A percentile compares a stretch with the other conserved stretches of the same genome.
Conservation (phyloP, 2,329 filamentous ascomycete species). For the Zelopaecilomyces penicillatus region DNA sequence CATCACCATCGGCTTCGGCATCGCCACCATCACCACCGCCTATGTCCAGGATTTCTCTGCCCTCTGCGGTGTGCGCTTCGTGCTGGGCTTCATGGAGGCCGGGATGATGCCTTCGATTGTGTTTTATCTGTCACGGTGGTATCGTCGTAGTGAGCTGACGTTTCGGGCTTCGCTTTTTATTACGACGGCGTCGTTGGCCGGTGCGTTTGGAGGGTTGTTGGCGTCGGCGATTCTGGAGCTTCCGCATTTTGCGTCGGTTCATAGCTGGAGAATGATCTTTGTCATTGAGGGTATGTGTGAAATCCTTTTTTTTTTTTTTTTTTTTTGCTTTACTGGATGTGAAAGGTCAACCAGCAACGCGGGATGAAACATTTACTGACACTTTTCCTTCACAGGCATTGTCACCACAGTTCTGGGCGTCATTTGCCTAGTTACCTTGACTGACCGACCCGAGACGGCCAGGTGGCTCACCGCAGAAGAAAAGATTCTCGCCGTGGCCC, state of each 20-base stretch:
- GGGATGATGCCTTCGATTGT: constrained; percentile 59
- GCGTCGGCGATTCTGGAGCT: constrained; percentile 54
- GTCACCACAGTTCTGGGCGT: constrained; percentile 44
- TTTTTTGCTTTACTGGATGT: background rate
- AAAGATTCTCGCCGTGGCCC: constrained; percentile 52
- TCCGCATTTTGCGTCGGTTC: constrained; percentile 44
- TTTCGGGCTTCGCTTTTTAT: constrained; percentile 58
- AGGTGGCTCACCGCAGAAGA: constrained; percentile 56
- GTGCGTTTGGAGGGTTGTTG: constrained; percentile 59
- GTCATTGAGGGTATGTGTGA: too few species aligned
- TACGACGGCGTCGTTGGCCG: constrained; percentile 56
- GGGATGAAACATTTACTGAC: too few species aligned
- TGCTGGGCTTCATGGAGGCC: constrained; percentile 54
- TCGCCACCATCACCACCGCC: constrained; percentile 51
- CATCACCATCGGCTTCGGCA: constrained; percentile 49
- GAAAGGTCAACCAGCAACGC: too few species aligned
- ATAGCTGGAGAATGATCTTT: constrained; percentile 59
- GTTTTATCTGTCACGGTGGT: constrained; percentile 58
- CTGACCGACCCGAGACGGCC: constrained; percentile 57
- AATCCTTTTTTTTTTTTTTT: constrained; percentile 38
- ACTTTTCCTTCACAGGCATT: constrained; percentile 36
- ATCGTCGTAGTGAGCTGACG: constrained; percentile 51
- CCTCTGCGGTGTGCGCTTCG: constrained; percentile 48
- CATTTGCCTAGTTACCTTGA: constrained; percentile 52
- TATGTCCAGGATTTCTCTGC: constrained; percentile 45